Percentiles rank a stretch among this genome's conserved stretches.
Evolutionary conservation across 2,329 filamentous ascomycete genomes (phyloP).

Genomic region (Aspergillus ochraceus): DNA sequence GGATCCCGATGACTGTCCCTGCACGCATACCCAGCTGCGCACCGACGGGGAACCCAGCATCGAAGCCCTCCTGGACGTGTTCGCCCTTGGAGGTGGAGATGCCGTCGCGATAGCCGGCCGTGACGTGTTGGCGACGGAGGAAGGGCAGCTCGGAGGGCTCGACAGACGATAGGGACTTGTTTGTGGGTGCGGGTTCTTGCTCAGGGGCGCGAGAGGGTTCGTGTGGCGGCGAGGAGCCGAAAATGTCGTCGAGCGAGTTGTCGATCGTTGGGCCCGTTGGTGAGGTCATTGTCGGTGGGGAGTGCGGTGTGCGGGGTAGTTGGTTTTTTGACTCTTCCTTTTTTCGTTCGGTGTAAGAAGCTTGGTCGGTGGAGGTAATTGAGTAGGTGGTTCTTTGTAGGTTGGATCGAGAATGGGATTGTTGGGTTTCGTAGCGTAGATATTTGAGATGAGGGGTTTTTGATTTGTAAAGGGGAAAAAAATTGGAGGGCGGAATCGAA

Average conservation of each 20-base stretch:
- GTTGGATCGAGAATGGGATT: background rate
- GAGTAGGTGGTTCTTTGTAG: background rate
- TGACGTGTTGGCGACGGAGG: conserved; percentile 74
- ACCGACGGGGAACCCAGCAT: conserved; percentile 84
- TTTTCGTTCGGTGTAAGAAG: background rate
- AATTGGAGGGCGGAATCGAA: background rate
- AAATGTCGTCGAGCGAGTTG: conserved; percentile 43
- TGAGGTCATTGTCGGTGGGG: background rate
- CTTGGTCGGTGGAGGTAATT: background rate
- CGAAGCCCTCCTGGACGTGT: conserved; percentile 83
- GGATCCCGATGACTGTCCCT: conserved; percentile 72
- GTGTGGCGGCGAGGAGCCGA: conserved; percentile 40
- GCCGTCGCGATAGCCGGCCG: conserved; percentile 87
- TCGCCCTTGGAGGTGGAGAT: conserved; percentile 72
- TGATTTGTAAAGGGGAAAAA: background rate
- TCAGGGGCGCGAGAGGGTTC: background rate
- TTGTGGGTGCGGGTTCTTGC: background rate
- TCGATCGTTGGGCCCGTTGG: background rate
- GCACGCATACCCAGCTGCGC: conserved; percentile 74
- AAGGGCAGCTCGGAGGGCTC: conserved; percentile 70
- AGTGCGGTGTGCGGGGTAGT: background rate
- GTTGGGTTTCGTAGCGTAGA: background rate
- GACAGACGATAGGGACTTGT: conserved; percentile 1
- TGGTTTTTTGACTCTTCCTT: background rate
- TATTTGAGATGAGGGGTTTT: background rate